Conservation (phyloP, 768 basidiomycete species). For the Tephrocybe sp. region DNA sequence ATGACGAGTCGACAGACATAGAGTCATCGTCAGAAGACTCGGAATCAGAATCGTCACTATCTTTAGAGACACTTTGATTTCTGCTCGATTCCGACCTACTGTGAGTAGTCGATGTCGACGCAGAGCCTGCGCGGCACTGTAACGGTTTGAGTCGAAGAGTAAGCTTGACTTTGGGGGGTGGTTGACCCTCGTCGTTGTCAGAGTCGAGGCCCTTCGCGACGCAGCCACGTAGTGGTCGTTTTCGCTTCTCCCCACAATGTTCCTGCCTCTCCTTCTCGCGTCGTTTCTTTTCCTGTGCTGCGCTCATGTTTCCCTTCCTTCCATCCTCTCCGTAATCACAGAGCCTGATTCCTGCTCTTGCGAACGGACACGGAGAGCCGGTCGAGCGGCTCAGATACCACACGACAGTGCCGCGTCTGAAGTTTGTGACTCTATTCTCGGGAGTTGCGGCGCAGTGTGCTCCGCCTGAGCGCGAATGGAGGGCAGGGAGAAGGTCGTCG, state of each 20-base stretch:
- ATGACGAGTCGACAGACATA: constrained; percentile 45
- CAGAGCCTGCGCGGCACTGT: constrained; percentile 22
- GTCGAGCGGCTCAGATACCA: constrained; percentile 80
- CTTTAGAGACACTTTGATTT: constrained; percentile 41
- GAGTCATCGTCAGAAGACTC: constrained; percentile 39
- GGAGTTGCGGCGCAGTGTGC: constrained; percentile 45
- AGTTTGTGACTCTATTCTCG: constrained; percentile 62
- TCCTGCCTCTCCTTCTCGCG: constrained; percentile 27
- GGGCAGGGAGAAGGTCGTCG: constrained; percentile 72
- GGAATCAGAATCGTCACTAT: constrained; percentile 32
- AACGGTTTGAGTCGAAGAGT: constrained; percentile 63
- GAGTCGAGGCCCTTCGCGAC: constrained; percentile 28
- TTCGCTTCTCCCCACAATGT: constrained; percentile 43
- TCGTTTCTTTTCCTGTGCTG: constrained; percentile 26
- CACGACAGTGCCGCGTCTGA: constrained; percentile 75
- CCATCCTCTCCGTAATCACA: constrained; percentile 64
- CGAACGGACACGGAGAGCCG: constrained; percentile 75
- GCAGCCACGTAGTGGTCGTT: constrained; percentile 40
- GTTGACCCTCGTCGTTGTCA: constrained; percentile 37
- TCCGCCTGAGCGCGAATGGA: constrained; percentile 70
- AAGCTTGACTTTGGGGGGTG: constrained; percentile 69
- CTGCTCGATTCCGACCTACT: constrained; percentile 19
- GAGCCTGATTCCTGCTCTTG: constrained; percentile 68
- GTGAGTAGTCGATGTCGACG: constrained; percentile 24
- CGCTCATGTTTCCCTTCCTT: constrained; percentile 27